Conservation (phyloP, 495 filamentous ascomycete species). For the Aspergillus ostianus region DNA sequence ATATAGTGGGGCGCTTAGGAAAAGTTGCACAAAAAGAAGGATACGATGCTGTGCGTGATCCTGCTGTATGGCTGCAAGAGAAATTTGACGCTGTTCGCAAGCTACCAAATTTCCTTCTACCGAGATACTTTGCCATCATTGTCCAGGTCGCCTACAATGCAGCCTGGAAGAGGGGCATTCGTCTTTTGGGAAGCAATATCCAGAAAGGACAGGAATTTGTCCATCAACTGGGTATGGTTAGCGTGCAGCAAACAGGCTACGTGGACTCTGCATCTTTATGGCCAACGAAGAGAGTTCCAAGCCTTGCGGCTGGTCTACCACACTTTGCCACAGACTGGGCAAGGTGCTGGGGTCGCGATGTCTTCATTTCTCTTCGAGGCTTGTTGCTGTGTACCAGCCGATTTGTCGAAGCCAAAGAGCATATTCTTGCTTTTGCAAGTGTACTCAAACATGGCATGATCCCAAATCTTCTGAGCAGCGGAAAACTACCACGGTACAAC, state of each 20-base stretch:
- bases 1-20: conserved; percentile 75
- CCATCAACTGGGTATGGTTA: conserved; percentile 83
- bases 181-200: conserved; percentile 74
- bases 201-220: conserved; percentile 79
- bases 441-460: conserved; percentile 99
- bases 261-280: conserved; percentile 88
- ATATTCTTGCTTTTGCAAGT: conserved; percentile 93
- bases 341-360: conserved; percentile 94
- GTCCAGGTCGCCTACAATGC: conserved; percentile 83
- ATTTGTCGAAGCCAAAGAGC: conserved; percentile 83
- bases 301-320: conserved; percentile 88
- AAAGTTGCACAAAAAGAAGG: conserved; percentile 60
- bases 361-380: conserved; percentile 92
- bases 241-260: conserved; percentile 81
- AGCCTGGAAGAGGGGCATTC: conserved; percentile 72
- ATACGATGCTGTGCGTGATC: conserved; percentile 57
- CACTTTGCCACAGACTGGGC: conserved; percentile 96
- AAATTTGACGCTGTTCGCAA: conserved; percentile 80
- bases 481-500: conserved; percentile 92
- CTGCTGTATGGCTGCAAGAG: conserved; percentile 74
- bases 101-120: conserved; percentile 85
- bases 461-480: conserved; percentile 85
- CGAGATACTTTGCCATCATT: conserved; percentile 89
- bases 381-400: conserved; percentile 85
- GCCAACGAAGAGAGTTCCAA: conserved; percentile 78